Base-by-base conservation (phyloP, 441 rosid genomes). In the Gossypium aridum region DNA sequence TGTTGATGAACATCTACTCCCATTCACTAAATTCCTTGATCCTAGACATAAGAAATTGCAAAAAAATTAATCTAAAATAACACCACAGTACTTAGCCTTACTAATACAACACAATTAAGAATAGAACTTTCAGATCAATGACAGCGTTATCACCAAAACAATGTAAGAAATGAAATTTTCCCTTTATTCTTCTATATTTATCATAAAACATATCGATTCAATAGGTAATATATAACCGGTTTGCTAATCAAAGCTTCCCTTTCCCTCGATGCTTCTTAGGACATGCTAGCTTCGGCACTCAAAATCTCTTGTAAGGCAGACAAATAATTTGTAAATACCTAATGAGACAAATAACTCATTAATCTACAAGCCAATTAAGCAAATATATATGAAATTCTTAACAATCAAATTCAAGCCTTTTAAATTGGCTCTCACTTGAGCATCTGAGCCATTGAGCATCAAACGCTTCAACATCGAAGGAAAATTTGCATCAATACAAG, bases 251-350 rank as follows among this genome's bases (percentile, higher is more conserved):
- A 82, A 64, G 89, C 83, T 78, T 96, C 99, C 82, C 86, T 90
- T 86, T 92, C 97, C 80, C 88, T 81, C 13, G 86, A 84, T 70
- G 98, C 99, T 68, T 93, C 97, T 83, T 92, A 97, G 34, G 98
- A 92, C 64, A 81, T 87, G 84, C 87, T 85, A 67, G 94, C 91
- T 85, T 96, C 97, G n/a, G 86, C 80, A 68, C 85, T 87, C 98
- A 97, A 96, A 76, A 93, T 92, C 83, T 96, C 99, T 92, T 93
- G 97, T 77, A 96, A 82, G 64, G 97, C 85, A 76, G 87, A 85
- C 72, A 96, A 86, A 82, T 96, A 93, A 80, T 88, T 96, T 64
- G 97, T 95, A 75, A 96, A 91, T 70, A 96, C 97, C 99, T 92
- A 79, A 61, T 65, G 55, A 57, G 66, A 78, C 59, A 79, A 65